These are phyloP conservation scores for Glycine latifolia DNA, from an alignment of 306 rosid genomes.

Conservation along the genomic window DNA sequence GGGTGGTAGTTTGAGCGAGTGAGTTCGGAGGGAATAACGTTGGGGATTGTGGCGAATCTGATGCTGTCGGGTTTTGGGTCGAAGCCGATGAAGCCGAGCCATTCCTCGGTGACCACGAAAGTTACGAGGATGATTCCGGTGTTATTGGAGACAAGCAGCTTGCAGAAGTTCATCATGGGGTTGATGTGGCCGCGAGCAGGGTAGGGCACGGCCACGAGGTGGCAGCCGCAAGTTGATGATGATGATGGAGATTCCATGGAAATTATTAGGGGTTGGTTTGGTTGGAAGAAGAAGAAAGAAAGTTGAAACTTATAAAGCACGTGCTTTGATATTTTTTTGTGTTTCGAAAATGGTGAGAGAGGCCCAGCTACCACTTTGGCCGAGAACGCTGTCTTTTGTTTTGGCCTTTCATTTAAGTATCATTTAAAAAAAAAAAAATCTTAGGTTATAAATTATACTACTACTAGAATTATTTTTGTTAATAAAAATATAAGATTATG, in stretches of 20 bases:
- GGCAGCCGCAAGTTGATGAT: background rate
- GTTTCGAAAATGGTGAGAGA: too few relatives aligned
- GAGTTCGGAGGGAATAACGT: conserved; percentile 53
- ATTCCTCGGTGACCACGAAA: conserved; percentile 59
- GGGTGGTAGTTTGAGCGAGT: conserved; percentile 42
- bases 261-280: too few relatives aligned
- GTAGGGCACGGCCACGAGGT: conserved; percentile 56
- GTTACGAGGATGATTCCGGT: conserved; percentile 42
- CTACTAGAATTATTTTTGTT: too few relatives aligned
- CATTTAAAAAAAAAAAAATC: too few relatives aligned
- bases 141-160: conserved; percentile 33
- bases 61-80: conserved; percentile 45
- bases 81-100: conserved; percentile 52
- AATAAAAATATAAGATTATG: too few relatives aligned
- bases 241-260: conserved; percentile 33
- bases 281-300: too few relatives aligned
- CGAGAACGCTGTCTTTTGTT: too few relatives aligned
- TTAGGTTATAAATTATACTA: too few relatives aligned
- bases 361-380: too few relatives aligned
- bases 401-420: too few relatives aligned
- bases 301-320: too few relatives aligned
- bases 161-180: conserved; percentile 59
- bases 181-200: conserved; percentile 62
- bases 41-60: conserved; percentile 36
- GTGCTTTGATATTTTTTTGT: too few relatives aligned